Evolutionary conservation across 2,329 filamentous ascomycete species (phyloP), one percentile per base, ranked within the genome.

Genomic region (Akanthomyces uredinophilus): DNA sequence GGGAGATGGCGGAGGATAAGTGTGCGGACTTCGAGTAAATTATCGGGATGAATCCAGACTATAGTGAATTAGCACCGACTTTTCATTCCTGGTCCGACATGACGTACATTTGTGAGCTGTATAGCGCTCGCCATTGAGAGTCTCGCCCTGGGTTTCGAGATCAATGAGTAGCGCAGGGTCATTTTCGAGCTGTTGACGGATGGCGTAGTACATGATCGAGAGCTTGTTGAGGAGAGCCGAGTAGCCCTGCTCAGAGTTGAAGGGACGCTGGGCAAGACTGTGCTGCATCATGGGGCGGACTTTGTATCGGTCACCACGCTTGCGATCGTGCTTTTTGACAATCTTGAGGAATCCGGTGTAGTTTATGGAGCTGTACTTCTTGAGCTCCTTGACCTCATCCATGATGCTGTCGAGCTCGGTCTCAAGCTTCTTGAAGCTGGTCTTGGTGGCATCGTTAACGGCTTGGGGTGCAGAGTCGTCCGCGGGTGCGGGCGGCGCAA

Each of bases 301-400:
- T 73, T 89, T 91, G 80, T 98, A 98, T 59, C 87, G 84, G 67
- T 87, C 83, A 61, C 93, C 93, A 67, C 94, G 85, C 78, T 94
- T 96, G 67, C 95, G 90, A 77, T 99, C 95, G 77, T 99, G 95
- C 79, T 99, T 99, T 86, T 99, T 99, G 62, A 92, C 92, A 53
- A 96, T 96, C 82, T 99, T 99, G 72, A 97, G 84, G 77, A 98
- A 96, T 53, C 92, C 95, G 6, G 95, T 96, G 76, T 97, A 99
- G 79, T 99, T 99, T 79, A 97, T 88, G 66, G 89, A 90, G 75
- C 92, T 95, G 78, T 95, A 99, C 75, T 91, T 95, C 77, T 96
- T 95, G 68, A 99, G 83, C 79, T 96, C 91, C 73, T 89, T 94
- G 71, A 96, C 88, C 76, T 97, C 92, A 73, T 91, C 91, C 39